Percentiles rank a stretch among this genome's conserved stretches.
phyloP scores from a whole-genome alignment of 495 filamentous ascomycete genomes.

The Copromyces sp. region DNA sequence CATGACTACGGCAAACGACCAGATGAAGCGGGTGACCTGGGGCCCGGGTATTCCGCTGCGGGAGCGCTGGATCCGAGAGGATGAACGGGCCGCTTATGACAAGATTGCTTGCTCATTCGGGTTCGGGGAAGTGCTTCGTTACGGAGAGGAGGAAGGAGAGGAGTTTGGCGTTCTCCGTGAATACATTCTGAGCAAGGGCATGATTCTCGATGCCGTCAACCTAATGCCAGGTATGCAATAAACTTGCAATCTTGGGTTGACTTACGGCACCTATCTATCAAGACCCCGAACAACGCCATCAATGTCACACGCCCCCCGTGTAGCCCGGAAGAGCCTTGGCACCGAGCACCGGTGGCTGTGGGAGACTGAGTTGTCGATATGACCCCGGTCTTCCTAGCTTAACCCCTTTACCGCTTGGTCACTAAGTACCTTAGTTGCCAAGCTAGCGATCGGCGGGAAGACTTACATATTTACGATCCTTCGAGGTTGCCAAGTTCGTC shows the following conservation, averaged over 20 bases:
- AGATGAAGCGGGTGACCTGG: slow-evolving; percentile 92
- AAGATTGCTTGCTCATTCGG: slow-evolving; percentile 80
- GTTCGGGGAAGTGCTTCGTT: slow-evolving; percentile 65
- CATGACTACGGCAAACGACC: slow-evolving; percentile 76
- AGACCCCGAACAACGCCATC: neutral
- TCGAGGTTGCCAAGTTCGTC: slow-evolving; percentile 15
- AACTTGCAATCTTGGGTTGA: neutral
- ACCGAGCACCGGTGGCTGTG: slow-evolving; percentile 2
- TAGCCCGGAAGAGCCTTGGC: slow-evolving; percentile 11
- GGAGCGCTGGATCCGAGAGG: slow-evolving; percentile 84
- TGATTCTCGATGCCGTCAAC: slow-evolving; percentile 79
- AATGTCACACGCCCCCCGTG: slow-evolving; percentile 18
- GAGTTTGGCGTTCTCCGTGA: slow-evolving; percentile 81
- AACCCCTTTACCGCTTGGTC: slow-evolving; percentile 11
- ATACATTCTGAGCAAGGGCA: slow-evolving; percentile 67
- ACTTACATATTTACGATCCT: slow-evolving; percentile 13
- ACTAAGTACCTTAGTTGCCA: neutral
- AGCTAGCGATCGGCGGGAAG: slow-evolving; percentile 19
- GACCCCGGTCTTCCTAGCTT: slow-evolving; percentile 17
- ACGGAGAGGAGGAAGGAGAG: slow-evolving; percentile 81
- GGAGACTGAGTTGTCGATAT: neutral
- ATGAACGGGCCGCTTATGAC: slow-evolving; percentile 85
- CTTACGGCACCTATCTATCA: neutral
- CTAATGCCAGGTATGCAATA: slow-evolving; percentile 86
- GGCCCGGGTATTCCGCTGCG: slow-evolving; percentile 64